Evolutionary conservation across 2,329 filamentous ascomycete genomes (phyloP), one percentile per base, ranked within the genome.

Genomic region (Rhynchosporium graminicola): DNA sequence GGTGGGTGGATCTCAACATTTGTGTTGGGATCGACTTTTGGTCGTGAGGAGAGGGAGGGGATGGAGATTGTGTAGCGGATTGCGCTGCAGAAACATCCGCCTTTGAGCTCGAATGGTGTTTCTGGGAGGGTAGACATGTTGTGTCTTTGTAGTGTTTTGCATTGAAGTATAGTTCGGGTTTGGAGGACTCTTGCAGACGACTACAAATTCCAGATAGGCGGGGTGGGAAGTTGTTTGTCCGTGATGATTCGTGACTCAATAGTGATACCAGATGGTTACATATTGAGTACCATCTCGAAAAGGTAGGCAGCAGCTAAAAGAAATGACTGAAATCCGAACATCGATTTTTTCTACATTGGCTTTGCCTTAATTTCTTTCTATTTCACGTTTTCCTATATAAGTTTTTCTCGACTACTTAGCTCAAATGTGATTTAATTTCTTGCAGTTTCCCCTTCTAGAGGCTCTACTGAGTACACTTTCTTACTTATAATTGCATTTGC

Each of bases 21-120:
- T 29, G 31, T 12, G 10, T 15, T 28, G 29, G 33, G 38, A 57
- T 46, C 13, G 20, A 65, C 42, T 2, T 43, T n/a, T 28, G 65
- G 67, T 8, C 71, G 67, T 9, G 65, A 15, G 1, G 60, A 61
- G 51, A 69, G 61, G 1, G 59, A 36, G 9, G 70, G 71, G 31
- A 73, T 61, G 6, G 59, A 65, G 56, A 73, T 67, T 4, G 66
- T 68, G 61, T 74, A 73, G 15, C 64, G 61, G 59, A 73, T 71
- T 40, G 71, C 67, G 47, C 64, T 65, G 65, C 70, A 74, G 61
- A 69, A 72, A 61, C 72, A 73, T 26, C 72, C 71, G 15, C 72
- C 72, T 0, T 59, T 65, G 8, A 74, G 63, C 9, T 63, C 63
- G 31, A 70, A 62, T 9, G 70, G 59, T 0, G 45, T 51, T 43